Evolutionary conservation across 257 asterid genomes (phyloP), one percentile per base, ranked within the genome.

Genomic region (Fraxinus cuspidata): DNA sequence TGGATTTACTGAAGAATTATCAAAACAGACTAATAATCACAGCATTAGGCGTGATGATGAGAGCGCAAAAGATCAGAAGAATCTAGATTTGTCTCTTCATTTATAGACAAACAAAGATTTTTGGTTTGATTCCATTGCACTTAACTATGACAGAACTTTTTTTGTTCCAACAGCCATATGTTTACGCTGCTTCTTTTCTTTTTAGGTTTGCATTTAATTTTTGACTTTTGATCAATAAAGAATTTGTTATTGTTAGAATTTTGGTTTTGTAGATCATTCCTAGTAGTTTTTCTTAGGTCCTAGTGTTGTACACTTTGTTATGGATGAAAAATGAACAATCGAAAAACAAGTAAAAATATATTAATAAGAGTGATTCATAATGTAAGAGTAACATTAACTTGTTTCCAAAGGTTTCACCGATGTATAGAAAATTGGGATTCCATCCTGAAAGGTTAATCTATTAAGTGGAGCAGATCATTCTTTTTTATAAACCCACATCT

Each of bases 1-100:
- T 71, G 86, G 80, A 18, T 51, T 71, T n/a, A 81, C 25, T 40
- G 87, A 77, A 74, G 85, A 83, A 31, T 67, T 67, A 31, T 42
- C 71, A 2, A 53, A 72, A 66, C 27, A n/a, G 64, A 66, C 35
- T 25, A 73, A 76, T 19, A 65, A n/a, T 15, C 60, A 65, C 1
- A 69, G 75, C 28, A 47, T 73, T 75, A 78, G 85, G 53, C 84
- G 37, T 23, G 83, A 70, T 35, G 83, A 74, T 73, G 78, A 68
- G 11, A 70, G 51, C 7, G 74, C 65, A 5, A 84, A 82, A 16
- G 88, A 89, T 44, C 93, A 85, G 60, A 91, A 84, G 78, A 60
- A 60, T 60, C 89, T 92, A 72, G 97, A 92, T 81, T 83, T 92
- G 90, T 89, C 97, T 79, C 97, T 92, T 71, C 96, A 91, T 89